Evolutionary conservation across 2,329 filamentous ascomycete species (phyloP), one percentile per base, ranked within the genome.

Genomic region (Aspergillus floridensis): DNA sequence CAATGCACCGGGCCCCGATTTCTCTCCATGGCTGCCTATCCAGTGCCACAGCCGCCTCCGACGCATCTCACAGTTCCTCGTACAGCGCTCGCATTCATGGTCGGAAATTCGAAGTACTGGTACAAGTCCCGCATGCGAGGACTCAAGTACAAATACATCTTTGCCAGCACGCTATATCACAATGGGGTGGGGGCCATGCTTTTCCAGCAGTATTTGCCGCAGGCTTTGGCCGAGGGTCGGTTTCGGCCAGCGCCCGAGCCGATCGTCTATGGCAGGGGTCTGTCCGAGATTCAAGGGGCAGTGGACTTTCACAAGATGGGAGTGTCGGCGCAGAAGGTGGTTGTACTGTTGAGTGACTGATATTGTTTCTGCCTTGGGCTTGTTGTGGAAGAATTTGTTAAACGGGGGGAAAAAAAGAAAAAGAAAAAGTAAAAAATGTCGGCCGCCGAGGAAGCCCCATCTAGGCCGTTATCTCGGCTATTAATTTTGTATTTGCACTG

Each of bases 291-390:
- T 2, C 78, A 82, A 62, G 72, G 70, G 2, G 79, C 71, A 1
- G 58, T 81, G 44, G 73, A 80, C 60, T 51, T 70, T 0, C 65
- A 76, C 2, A 71, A 62, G 50, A 71, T 72, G 54, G 78, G 79
- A 4, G 75, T 81, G 3, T 79, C 77, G 16, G 78, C 75, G 3
- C 71, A 72, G 66, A 81, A 81, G 66, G 49, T 80, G 24, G 77
- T 81, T 16, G 72, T 79, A 0, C 16, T 44, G n/a, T 8, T 44
- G 38, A 5, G 8, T 16, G 16, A 44, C 7, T 44, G 16, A 44
- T 44, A 5, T n/a, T n/a, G 38, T 19, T 44, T 3, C 16, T 44
- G 16, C 5, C 12, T 35, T 12, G 12, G 32, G 32, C 3, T 35
- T 35, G 22, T 22, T 3, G 22, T 22, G 22, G 22, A 22, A 22